Percentiles rank a stretch among this genome's conserved stretches.
phyloP scores from a whole-genome alignment of 768 basidiomycete genomes.

The Plicaturopsis crispa region DNA sequence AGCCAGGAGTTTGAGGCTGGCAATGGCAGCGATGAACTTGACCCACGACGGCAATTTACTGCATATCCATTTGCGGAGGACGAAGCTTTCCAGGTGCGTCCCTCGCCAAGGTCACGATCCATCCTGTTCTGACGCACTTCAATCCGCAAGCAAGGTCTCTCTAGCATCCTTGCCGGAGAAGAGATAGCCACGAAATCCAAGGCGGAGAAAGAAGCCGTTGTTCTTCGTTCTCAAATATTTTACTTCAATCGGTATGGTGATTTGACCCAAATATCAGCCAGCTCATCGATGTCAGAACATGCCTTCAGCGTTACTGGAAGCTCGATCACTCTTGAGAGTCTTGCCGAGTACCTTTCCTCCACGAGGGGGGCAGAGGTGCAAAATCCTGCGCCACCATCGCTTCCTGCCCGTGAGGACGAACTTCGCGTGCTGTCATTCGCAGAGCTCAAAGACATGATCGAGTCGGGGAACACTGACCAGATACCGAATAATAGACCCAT shows the following conservation, averaged over 20 bases:
- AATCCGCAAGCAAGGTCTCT: conserved; percentile 32
- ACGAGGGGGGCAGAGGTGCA: too few relatives aligned
- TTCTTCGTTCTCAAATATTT: conserved; percentile 28
- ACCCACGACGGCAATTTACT: too few relatives aligned
- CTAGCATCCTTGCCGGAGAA: conserved; percentile 22
- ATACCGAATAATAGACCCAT: conserved; percentile 45
- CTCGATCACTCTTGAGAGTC: conserved; percentile 20
- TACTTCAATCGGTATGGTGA: conserved; percentile 36
- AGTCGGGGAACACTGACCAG: conserved; percentile 36
- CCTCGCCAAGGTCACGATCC: too few relatives aligned
- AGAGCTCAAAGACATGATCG: conserved; percentile 36
- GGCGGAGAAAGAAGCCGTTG: conserved; percentile 17
- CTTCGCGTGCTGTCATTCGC: conserved; percentile 28
- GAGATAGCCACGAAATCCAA: conserved; percentile 13
- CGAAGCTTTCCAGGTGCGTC: too few relatives aligned
- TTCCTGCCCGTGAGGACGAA: conserved; percentile 11
- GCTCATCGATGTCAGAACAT: too few relatives aligned
- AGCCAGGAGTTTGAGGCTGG: too few relatives aligned
- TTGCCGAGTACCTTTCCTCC: too few relatives aligned
- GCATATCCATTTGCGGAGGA: too few relatives aligned
- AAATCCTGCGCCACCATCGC: conserved; percentile 1
- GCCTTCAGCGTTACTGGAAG: conserved; percentile 21
- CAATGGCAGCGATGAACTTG: too few relatives aligned
- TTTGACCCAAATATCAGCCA: neutral
- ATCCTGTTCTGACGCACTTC: too few relatives aligned